Conservation (phyloP, 495 filamentous ascomycete genomes). For the Staphylotrichum longicolle region DNA sequence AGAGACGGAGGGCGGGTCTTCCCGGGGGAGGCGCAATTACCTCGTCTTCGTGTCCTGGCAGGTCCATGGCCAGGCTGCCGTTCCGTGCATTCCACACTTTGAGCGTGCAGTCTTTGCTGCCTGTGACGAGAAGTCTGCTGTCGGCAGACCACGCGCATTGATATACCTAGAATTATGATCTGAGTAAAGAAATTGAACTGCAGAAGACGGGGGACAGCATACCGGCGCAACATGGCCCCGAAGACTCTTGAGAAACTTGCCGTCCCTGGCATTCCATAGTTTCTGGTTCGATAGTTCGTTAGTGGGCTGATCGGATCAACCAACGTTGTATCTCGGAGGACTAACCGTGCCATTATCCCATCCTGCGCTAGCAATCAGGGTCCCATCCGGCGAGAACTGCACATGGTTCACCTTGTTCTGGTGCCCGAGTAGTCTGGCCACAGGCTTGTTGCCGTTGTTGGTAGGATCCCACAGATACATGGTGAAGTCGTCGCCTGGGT, state of each 20-base stretch:
- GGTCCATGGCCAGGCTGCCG: slow-evolving; percentile 76
- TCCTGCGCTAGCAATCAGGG: slow-evolving; percentile 77
- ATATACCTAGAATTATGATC: slow-evolving; percentile 56
- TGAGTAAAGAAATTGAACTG: not conserved
- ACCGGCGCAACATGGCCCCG: slow-evolving; percentile 84
- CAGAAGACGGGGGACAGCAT: not conserved
- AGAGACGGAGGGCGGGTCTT: not conserved
- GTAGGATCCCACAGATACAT: slow-evolving; percentile 95
- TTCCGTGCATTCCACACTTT: slow-evolving; percentile 91
- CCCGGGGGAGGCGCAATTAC: slow-evolving; percentile 43
- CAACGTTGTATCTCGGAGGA: not conserved
- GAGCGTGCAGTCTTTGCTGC: slow-evolving; percentile 87
- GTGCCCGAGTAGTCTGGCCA: slow-evolving; percentile 86
- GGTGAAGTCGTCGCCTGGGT: slow-evolving; percentile 80
- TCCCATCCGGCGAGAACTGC: slow-evolving; percentile 85
- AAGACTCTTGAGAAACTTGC: slow-evolving; percentile 79
- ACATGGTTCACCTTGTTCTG: slow-evolving; percentile 97
- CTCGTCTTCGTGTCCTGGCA: slow-evolving; percentile 93
- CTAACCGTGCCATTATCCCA: slow-evolving; percentile 70
- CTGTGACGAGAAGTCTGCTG: slow-evolving; percentile 77
- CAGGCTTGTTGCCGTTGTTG: slow-evolving; percentile 68
- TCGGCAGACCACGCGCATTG: slow-evolving; percentile 89
- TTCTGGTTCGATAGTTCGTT: slow-evolving; percentile 19
- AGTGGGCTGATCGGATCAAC: slow-evolving; percentile 17
- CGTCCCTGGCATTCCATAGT: slow-evolving; percentile 50